Base-by-base conservation (phyloP, 1,284 basidiomycete genomes). In the Austropuccinia psidii region DNA sequence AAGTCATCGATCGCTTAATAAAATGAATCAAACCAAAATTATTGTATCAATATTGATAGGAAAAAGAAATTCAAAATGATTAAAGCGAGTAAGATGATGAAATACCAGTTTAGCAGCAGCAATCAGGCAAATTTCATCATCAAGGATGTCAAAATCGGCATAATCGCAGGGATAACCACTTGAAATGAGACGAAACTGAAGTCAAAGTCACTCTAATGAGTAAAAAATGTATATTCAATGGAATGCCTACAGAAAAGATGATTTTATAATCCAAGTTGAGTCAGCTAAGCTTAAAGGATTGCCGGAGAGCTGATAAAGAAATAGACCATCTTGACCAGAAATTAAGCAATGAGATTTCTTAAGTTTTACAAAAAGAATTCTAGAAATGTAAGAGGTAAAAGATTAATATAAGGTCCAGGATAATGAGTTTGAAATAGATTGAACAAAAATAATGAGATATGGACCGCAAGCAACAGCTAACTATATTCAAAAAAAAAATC, bases 371-470 rank as follows among this genome's bases (percentile, higher is more conserved):
- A 41, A 70, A 24, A 37, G 35, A 33, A 69, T 69, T 47, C 54
- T 41, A 21, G 52, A 27, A 4, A 58, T 35, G 21, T 33, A 31
- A 45, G 54, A 70, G 19, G 41, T 70, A 29, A 70, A 70, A 19
- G 67, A 57, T 4, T 52, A 70, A 70, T 70, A 55, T 27, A 70
- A 37, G 27, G 43, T 70, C 67, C 67, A 70, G 3, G 45, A n/a
- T 2, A 19, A 41, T 35, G 57, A 70, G 29, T 19, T 65, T 49
- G 39, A 19, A 33, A 13, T 58, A 24, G 67, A 57, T 45, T 39
- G n/a, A 47, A 47, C 39, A 60, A 70, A 70, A 43, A 70, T 39
- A 2, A 47, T 41, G n/a, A 41, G 49, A 39, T 33, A 49, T 24
- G 54, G 55, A 35, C 67, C 67, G 49, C 54, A 70, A 9, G 54